Evolutionary conservation across 1,284 basidiomycete species (phyloP).

Genomic region (Cryptococcus maquisensis): DNA sequence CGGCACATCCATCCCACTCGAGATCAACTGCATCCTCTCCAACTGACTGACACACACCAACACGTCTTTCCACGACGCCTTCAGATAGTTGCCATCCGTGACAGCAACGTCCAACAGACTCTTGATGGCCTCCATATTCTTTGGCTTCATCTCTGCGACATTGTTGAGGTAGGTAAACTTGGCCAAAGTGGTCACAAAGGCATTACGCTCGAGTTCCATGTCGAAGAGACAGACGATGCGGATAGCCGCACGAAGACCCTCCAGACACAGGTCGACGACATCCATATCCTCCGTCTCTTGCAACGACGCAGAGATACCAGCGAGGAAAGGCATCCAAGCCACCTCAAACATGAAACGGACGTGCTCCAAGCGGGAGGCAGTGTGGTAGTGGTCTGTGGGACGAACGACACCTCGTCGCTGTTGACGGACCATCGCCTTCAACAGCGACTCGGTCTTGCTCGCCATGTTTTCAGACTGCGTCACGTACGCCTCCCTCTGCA

Average conservation of each 20-base stretch:
- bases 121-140: constrained; percentile 98
- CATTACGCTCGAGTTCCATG: constrained; percentile 89
- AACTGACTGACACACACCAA: constrained; percentile 92
- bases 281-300: constrained; percentile 91
- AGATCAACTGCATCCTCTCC: constrained; percentile 95
- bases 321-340: constrained; percentile 94
- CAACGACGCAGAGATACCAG: constrained; percentile 83
- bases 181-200: constrained; percentile 92
- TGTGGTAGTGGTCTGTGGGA: constrained; percentile 79
- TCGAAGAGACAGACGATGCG: constrained; percentile 92
- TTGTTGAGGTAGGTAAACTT: constrained; percentile 98
- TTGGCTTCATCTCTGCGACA: constrained; percentile 93
- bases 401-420: constrained; percentile 65
- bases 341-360: constrained; percentile 97
- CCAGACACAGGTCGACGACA: constrained; percentile 82
- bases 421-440: constrained; percentile 81
- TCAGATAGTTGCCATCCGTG: constrained; percentile 87
- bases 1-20: constrained; percentile 74
- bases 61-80: constrained; percentile 93
- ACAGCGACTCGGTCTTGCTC: constrained; percentile 90
- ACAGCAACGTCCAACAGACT: constrained; percentile 86
- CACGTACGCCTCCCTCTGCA: constrained; percentile 90
- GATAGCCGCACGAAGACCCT: constrained; percentile 90
- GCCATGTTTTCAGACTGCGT: constrained; percentile 92
- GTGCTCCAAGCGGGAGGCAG: constrained; percentile 89